phyloP scores from a whole-genome alignment of 2,329 filamentous ascomycete genomes.

The Magnaporthiopsis rhizophila region DNA sequence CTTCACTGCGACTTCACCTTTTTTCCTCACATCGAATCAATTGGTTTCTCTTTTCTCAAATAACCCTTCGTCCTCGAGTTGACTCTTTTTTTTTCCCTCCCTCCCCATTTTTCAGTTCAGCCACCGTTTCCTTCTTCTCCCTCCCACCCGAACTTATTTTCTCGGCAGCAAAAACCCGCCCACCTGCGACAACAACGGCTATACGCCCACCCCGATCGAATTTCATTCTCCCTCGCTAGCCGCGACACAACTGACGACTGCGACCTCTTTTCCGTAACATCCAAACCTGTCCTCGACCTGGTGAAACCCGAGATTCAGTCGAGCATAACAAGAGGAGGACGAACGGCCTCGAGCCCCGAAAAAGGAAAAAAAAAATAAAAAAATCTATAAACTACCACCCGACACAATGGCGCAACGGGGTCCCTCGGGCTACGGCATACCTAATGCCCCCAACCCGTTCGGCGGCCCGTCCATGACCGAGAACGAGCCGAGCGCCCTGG shows the following conservation, averaged over 20 bases:
- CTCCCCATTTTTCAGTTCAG: not conserved
- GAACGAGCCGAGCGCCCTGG: slow-evolving; percentile 68
- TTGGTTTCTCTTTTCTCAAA: not conserved
- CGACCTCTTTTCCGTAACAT: not conserved
- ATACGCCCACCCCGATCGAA: not conserved
- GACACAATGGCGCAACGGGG: slow-evolving; percentile 44
- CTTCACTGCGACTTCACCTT: not conserved
- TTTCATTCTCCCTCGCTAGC: not conserved
- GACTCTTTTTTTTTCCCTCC: not conserved
- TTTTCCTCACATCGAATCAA: not conserved
- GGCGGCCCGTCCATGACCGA: slow-evolving; percentile 52
- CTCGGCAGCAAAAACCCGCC: not conserved
- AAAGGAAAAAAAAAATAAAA: too few species aligned
- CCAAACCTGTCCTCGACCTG: not conserved
- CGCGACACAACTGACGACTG: not conserved
- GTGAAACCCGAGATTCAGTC: not conserved
- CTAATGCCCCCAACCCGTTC: slow-evolving; percentile 60
- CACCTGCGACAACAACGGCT: not conserved
- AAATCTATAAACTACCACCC: not conserved
- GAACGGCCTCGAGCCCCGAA: not conserved
- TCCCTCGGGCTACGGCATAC: slow-evolving; percentile 76
- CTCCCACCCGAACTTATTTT: not conserved
- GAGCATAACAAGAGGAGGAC: not conserved
- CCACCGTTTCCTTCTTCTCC: not conserved
- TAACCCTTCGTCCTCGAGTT: not conserved